Evolutionary conservation across 31 red algal genomes (phyloP), one percentile per base, ranked within the genome.

Genomic region (Endocladia muricata): DNA sequence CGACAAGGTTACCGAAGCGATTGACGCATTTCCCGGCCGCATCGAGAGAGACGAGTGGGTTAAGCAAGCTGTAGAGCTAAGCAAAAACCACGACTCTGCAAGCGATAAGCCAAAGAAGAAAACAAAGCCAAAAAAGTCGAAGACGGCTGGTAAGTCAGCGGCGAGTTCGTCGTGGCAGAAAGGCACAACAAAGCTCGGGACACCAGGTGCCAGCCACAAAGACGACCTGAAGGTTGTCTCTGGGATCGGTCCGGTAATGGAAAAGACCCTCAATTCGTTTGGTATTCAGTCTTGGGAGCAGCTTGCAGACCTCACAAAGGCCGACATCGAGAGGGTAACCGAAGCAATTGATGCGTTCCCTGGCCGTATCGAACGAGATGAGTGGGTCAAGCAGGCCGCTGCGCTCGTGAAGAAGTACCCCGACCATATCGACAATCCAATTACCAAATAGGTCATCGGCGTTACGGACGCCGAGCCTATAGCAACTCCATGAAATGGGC

Each of bases 201-300:
- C 26, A 21, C n/a, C 60, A 23, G 60, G 60, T 28, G 60, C 60
- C 11, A 23, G 15, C n/a, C 60, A 64, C 60, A 64, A 11, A 11
- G 60, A 64, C 26, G 60, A 64, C 26, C 60, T 64, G 17, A 64
- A 64, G 60, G 60, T 64, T 23, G 26, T 64, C 60, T 21, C 13
- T 23, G 60, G 60, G 15, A 64, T 64, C 60, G 60, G 60, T 30
- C 60, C 60, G 17, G 26, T 21, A 23, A 64, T 64, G 60, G 60
- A 64, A 64, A 28, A 11, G 11, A 15, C 26, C 26, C 60, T 64
- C n/a, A 64, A 64, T 23, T 11, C 15, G 11, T 64, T 64, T 23
- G 60, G 60, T 30, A 64, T 64, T 23, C 13, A 17, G 60, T 64
- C 60, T 11, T 64, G 60, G 60, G 60, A 64, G 26, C 60, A 64